A percentile compares a stretch with the other conserved stretches of the same genome.
These are phyloP conservation scores for Apiotrichum brassicae DNA, from an alignment of 1,284 basidiomycete species.

Conservation along the genomic window DNA sequence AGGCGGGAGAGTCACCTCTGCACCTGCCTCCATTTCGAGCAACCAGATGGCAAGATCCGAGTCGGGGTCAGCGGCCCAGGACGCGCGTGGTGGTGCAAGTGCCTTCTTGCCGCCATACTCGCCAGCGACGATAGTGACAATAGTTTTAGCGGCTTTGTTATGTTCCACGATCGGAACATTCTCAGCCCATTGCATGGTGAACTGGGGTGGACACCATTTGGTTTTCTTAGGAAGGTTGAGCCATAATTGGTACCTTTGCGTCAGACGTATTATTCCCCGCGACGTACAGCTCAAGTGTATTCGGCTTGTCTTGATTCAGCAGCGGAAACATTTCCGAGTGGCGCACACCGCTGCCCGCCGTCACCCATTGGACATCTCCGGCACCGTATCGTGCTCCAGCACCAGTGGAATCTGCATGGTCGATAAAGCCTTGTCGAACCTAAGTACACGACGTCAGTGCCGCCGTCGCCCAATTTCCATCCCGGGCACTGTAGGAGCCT, in stretches of 20 bases:
- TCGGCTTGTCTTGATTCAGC: constrained; percentile 4
- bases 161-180: constrained; percentile 7
- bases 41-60: constrained; percentile 14
- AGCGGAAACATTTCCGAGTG: constrained; percentile 19
- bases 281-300: constrained; percentile 9
- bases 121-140: constrained; percentile 11
- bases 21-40: constrained; percentile 8
- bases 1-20: constrained; percentile 4
- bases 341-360: constrained; percentile 12
- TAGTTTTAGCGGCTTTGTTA: neutral
- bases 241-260: constrained; percentile 14
- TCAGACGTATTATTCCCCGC: neutral
- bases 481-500: neutral
- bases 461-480: neutral
- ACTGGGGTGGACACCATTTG: constrained; percentile 13
- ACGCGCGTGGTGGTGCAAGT: constrained; percentile 3
- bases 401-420: constrained; percentile 16
- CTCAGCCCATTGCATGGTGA: constrained; percentile 18
- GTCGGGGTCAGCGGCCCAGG: constrained; percentile 1
- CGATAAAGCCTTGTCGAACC: constrained; percentile 3
- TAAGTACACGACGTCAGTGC: no score
- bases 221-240: constrained; percentile 12
- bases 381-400: constrained; percentile 11
- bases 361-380: constrained; percentile 21
- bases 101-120: constrained; percentile 2